phyloP scores from a whole-genome alignment of 352 stramenopile species.

The Globisporangium yorkense region DNA sequence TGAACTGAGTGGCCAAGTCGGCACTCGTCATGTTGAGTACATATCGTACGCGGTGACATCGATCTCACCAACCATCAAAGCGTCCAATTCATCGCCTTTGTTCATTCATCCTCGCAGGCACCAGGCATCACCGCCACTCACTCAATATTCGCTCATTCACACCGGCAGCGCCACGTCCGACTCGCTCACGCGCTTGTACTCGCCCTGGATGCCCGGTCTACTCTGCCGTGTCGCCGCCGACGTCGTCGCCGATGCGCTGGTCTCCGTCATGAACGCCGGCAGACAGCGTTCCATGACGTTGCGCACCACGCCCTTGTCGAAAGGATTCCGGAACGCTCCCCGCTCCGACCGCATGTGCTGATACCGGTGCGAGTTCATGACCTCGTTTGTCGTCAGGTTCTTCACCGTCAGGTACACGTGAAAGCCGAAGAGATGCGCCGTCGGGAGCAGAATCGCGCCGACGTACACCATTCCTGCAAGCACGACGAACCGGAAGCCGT shows the following conservation, averaged over 20 bases:
- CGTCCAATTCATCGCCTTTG: too few species aligned
- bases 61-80: too few species aligned
- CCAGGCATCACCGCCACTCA: background rate
- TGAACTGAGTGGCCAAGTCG: too few species aligned
- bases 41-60: too few species aligned
- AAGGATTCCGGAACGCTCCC: slow-evolving; percentile 28
- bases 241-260: background rate
- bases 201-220: background rate
- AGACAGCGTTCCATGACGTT: slow-evolving; percentile 29
- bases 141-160: background rate
- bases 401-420: slow-evolving; percentile 68
- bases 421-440: slow-evolving; percentile 51
- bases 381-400: slow-evolving; percentile 79
- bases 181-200: background rate
- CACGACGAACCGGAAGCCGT: slow-evolving; percentile 26
- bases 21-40: too few species aligned
- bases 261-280: slow-evolving; percentile 8
- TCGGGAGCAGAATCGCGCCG: slow-evolving; percentile 36
- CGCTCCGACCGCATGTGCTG: slow-evolving; percentile 28
- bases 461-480: slow-evolving; percentile 40
- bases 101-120: too few species aligned
- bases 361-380: slow-evolving; percentile 68
- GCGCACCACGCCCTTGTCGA: slow-evolving; percentile 22
- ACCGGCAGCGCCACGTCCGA: background rate
- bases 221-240: too few species aligned